These are phyloP conservation scores for Pseudoneurospora amorphoporcata DNA, from an alignment of 495 filamentous ascomycete species.

Conservation along the genomic window DNA sequence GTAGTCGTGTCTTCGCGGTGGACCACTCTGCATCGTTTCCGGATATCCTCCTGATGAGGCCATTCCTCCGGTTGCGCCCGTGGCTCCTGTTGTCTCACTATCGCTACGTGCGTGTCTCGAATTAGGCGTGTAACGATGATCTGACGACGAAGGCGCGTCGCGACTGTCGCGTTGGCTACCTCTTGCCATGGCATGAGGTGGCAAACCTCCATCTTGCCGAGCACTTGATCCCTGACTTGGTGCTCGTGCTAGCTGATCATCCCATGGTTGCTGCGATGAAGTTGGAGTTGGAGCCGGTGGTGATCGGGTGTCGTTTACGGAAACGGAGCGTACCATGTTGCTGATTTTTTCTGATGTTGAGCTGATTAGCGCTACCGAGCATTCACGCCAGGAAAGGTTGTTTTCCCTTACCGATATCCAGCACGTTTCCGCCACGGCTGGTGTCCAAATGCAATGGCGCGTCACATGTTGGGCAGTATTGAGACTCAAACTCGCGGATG, in stretches of 20 bases:
- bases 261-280: slow-evolving; percentile 32
- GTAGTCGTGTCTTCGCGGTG: slow-evolving; percentile 75
- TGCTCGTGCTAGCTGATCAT: slow-evolving; percentile 37
- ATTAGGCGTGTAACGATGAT: slow-evolving; percentile 47
- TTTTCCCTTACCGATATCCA: slow-evolving; percentile 66
- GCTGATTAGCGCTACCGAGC: slow-evolving; percentile 8
- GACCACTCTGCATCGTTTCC: slow-evolving; percentile 49
- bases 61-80: slow-evolving; percentile 30
- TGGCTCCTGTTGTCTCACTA: slow-evolving; percentile 45
- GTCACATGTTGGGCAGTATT: slow-evolving; percentile 93
- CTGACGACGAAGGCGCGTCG: slow-evolving; percentile 45
- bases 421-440: slow-evolving; percentile 86
- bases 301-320: slow-evolving; percentile 53
- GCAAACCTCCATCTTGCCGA: slow-evolving; percentile 23
- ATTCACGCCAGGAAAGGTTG: background rate
- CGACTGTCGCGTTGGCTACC: slow-evolving; percentile 33
- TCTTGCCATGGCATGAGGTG: slow-evolving; percentile 5
- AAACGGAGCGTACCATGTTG: slow-evolving; percentile 81
- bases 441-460: slow-evolving; percentile 88
- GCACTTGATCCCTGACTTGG: slow-evolving; percentile 38
- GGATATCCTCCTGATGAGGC: slow-evolving; percentile 69
- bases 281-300: slow-evolving; percentile 37
- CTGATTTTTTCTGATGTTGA: slow-evolving; percentile 73
- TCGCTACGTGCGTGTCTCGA: slow-evolving; percentile 65
- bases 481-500: slow-evolving; percentile 88